A percentile compares a stretch with the other conserved stretches of the same genome.
Evolutionary conservation across 805 yeast species (phyloP).

Genomic region (Wickerhamiella brachini): DNA sequence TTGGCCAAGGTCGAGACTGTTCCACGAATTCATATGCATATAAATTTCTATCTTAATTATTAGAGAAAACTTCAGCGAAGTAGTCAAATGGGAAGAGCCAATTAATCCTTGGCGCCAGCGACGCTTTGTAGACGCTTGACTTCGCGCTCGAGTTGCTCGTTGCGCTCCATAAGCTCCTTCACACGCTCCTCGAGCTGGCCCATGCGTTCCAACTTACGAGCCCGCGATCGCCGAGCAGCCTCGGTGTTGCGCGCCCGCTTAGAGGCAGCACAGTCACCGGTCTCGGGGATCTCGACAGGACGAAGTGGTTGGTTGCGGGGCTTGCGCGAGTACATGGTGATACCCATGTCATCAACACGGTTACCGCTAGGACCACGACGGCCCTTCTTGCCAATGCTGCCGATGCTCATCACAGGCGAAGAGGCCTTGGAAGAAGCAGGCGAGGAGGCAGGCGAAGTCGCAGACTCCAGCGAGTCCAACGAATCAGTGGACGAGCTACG

Average conservation of each 20-base stretch:
- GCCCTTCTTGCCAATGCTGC: background rate
- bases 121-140: constrained; percentile 25
- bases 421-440: background rate
- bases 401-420: background rate
- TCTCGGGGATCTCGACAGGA: constrained; percentile 46
- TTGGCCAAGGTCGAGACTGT: too few species aligned
- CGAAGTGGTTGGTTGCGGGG: constrained; percentile 56
- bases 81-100: background rate
- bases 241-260: constrained; percentile 93
- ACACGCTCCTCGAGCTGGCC: constrained; percentile 68
- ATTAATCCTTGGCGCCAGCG: constrained; percentile 4
- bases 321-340: constrained; percentile 65
- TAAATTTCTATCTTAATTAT: background rate
- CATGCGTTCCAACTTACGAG: constrained; percentile 89
- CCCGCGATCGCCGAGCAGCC: constrained; percentile 91
- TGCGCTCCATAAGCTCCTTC: constrained; percentile 47
- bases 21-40: too few species aligned
- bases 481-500: constrained; percentile 1
- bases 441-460: background rate
- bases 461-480: background rate
- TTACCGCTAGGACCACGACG: constrained; percentile 2
- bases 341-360: constrained; percentile 50
- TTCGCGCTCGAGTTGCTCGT: constrained; percentile 48
- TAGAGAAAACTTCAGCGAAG: background rate
- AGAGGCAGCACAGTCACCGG: constrained; percentile 23